Conservation (phyloP, 495 filamentous ascomycete species). For the Neurospora sp. region DNA sequence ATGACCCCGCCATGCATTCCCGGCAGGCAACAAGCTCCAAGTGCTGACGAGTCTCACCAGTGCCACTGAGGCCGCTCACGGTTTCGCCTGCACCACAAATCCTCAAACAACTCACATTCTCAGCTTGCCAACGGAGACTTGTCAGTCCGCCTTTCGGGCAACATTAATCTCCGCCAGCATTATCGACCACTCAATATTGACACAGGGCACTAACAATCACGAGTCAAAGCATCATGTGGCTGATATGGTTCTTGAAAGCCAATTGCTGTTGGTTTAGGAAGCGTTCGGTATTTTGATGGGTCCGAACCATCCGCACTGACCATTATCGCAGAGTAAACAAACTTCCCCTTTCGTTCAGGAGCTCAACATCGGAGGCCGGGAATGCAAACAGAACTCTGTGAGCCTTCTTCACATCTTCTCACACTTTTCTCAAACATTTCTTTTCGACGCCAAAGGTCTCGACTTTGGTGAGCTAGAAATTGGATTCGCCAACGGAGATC, state of each 20-base stretch:
- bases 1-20: not conserved
- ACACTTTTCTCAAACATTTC: not conserved
- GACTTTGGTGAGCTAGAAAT: not conserved
- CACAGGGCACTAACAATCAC: not conserved
- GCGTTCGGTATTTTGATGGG: not conserved
- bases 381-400: not conserved
- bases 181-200: not conserved
- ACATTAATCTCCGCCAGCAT: not conserved
- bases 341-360: not conserved
- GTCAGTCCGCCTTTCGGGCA: not conserved
- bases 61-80: not conserved
- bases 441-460: not conserved
- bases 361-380: not conserved
- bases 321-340: not conserved
- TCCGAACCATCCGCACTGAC: not conserved
- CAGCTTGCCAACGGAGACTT: not conserved
- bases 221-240: not conserved
- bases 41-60: not conserved
- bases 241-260: not conserved
- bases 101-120: not conserved
- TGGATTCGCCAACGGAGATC: not conserved
- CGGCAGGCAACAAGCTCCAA: not conserved
- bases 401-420: not conserved
- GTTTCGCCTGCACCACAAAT: not conserved
- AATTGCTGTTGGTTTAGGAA: not conserved